phyloP scores from a whole-genome alignment of 164 flowering plant species.

The Litsea cubeba region DNA sequence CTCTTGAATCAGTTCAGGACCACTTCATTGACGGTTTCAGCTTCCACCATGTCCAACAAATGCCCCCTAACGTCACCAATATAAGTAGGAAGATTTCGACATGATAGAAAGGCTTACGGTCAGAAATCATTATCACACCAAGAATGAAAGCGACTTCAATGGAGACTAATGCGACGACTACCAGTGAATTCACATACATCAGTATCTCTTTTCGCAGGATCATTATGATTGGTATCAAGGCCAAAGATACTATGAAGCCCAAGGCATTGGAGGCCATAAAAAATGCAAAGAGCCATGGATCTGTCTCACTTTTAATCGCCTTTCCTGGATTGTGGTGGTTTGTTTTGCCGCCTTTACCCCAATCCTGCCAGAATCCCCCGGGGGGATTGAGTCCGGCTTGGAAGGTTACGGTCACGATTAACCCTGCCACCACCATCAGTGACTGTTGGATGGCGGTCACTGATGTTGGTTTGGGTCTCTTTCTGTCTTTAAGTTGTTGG shows the following conservation, averaged over 20 bases:
- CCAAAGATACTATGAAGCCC: background rate
- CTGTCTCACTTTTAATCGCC: background rate
- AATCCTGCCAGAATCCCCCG: slow-evolving; percentile 4
- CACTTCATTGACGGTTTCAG: background rate
- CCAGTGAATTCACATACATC: background rate
- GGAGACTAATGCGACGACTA: background rate
- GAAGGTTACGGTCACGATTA: slow-evolving; percentile 3
- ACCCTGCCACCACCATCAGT: background rate
- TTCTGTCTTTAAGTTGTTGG: background rate
- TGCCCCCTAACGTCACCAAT: background rate
- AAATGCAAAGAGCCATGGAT: background rate
- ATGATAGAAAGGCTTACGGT: background rate
- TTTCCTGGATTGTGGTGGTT: background rate
- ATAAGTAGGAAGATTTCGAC: background rate
- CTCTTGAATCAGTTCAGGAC: no score
- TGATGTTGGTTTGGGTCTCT: background rate
- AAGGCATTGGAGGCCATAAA: background rate
- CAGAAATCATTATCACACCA: background rate
- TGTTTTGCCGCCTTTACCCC: no score
- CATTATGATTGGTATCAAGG: background rate
- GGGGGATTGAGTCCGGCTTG: slow-evolving; percentile 7
- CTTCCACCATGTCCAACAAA: background rate
- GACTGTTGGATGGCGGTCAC: background rate
- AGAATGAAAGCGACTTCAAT: background rate
- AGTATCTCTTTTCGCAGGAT: background rate